These are phyloP conservation scores for Lactifluus subvellereus DNA, from an alignment of 768 basidiomycete species.

Conservation along the genomic window DNA sequence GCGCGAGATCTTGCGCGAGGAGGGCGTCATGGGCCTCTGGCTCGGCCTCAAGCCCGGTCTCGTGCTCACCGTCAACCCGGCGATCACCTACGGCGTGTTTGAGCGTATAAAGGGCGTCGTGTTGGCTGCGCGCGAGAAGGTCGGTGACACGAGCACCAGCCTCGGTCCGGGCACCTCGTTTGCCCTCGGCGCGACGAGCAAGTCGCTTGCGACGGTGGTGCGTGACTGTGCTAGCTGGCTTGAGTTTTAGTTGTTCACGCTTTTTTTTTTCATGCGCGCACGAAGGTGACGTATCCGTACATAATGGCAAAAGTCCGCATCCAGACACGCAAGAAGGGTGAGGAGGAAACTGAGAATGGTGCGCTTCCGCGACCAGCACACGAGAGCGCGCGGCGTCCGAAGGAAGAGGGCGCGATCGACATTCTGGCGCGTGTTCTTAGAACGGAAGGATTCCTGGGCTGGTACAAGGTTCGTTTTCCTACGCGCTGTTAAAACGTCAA, in stretches of 20 bases:
- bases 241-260: not conserved
- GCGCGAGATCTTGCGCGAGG: slow-evolving; percentile 81
- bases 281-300: slow-evolving; percentile 88
- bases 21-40: slow-evolving; percentile 87
- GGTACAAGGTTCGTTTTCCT: slow-evolving; percentile 74
- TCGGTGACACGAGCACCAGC: slow-evolving; percentile 42
- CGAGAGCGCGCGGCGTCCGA: slow-evolving; percentile 33
- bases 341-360: slow-evolving; percentile 39
- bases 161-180: slow-evolving; percentile 78
- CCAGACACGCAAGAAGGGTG: slow-evolving; percentile 70
- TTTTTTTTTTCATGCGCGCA: not conserved
- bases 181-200: slow-evolving; percentile 84
- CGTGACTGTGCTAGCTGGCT: slow-evolving; percentile 28
- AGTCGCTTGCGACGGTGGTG: slow-evolving; percentile 93
- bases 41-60: slow-evolving; percentile 86
- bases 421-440: slow-evolving; percentile 66
- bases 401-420: slow-evolving; percentile 68
- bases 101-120: slow-evolving; percentile 82
- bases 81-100: slow-evolving; percentile 94
- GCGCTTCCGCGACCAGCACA: slow-evolving; percentile 33
- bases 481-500: not conserved
- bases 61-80: slow-evolving; percentile 95
- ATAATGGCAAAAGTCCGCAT: slow-evolving; percentile 97
- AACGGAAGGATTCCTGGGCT: slow-evolving; percentile 80
- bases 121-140: slow-evolving; percentile 47